Evolutionary conservation across 371 early-diverging fungal species (phyloP).

Genomic region (Syncephalastrum sp.): DNA sequence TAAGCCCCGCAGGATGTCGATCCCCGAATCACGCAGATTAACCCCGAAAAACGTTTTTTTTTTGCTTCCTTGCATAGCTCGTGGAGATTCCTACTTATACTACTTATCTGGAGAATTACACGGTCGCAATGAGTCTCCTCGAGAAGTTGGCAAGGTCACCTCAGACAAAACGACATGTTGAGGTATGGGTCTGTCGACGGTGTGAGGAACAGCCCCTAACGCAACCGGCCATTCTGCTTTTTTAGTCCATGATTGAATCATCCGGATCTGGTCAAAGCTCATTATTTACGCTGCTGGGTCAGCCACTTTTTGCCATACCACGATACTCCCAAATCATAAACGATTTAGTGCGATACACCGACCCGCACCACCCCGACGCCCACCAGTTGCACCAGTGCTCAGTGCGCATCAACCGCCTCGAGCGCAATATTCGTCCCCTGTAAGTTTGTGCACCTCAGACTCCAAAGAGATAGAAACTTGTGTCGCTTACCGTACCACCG

Average conservation of each 20-base stretch:
- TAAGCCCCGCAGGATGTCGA: conserved; percentile 5
- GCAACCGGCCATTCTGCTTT: neutral
- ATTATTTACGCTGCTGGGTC: conserved; percentile 13
- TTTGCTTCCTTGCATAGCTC: conserved; percentile 5
- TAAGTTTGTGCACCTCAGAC: conserved; percentile 11
- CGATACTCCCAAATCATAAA: conserved; percentile 17
- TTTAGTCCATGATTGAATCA: conserved; percentile 12
- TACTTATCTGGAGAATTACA: conserved; percentile 19
- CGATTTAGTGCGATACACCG: conserved; percentile 18
- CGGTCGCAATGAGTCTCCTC: conserved; percentile 13
- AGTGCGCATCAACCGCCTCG: conserved; percentile 11
- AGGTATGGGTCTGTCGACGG: conserved; percentile 8
- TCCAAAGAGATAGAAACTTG: conserved; percentile 1
- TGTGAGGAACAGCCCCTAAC: too few relatives aligned
- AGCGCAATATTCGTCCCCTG: conserved; percentile 12
- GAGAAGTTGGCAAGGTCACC: conserved; percentile 16
- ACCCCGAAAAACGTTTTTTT: neutral
- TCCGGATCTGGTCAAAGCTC: conserved; percentile 12
- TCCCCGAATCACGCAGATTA: neutral
- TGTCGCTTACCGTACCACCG: neutral
- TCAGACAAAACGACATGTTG: conserved; percentile 14
- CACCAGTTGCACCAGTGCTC: conserved; percentile 15
- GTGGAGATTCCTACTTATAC: conserved; percentile 14
- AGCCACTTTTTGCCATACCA: conserved; percentile 17
- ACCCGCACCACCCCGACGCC: conserved; percentile 26